Base-by-base conservation (phyloP, 75 land plant species). In the Selaginella moellendorffii region DNA sequence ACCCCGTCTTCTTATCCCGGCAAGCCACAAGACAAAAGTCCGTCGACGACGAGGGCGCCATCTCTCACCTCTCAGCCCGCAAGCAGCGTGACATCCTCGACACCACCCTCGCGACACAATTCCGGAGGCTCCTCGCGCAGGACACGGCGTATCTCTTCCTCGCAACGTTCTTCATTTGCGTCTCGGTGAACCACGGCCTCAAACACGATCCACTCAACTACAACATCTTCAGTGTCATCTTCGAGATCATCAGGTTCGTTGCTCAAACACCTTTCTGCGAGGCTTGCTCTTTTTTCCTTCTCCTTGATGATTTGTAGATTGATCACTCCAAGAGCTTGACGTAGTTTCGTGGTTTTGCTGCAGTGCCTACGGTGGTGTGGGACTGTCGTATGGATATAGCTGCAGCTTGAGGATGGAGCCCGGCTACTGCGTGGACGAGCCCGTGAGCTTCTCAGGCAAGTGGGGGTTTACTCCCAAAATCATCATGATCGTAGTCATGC, bases 191-290 rank as follows among this genome's bases (percentile, higher is more conserved):
- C 22, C 26, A 63, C 1, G 68, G 66, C 22, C 54, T 90, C 36
- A 31, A 23, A 21, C 61, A 78, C 24, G 96, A 90, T 30, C 83
- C 96, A 17, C 71, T 86, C 53, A 90, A 90, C 80, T 90, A 78
- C 66, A 76, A 54, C 64, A 73, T 83, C 28, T 28, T 86, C 31
- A 82, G 73, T 52, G 83, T 90, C 26, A 54, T 78, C 26, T 29
- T 90, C 28, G 96, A 90, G 65, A 74, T 90, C 17, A 72, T 80
- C 27, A 90, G 91, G 96, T 78, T 63, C 46, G 14, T n/a, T n/a
- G n/a, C n/a, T n/a, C n/a, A n/a, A n/a, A n/a, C n/a, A n/a, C n/a
- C n/a, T n/a, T n/a, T n/a, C n/a, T n/a, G n/a, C n/a, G n/a, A n/a
- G n/a, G n/a, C n/a, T n/a, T n/a, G n/a, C n/a, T n/a, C n/a, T n/a